Conservation (phyloP, 148 eudicot species). For the Vaccinium corymbosum region DNA sequence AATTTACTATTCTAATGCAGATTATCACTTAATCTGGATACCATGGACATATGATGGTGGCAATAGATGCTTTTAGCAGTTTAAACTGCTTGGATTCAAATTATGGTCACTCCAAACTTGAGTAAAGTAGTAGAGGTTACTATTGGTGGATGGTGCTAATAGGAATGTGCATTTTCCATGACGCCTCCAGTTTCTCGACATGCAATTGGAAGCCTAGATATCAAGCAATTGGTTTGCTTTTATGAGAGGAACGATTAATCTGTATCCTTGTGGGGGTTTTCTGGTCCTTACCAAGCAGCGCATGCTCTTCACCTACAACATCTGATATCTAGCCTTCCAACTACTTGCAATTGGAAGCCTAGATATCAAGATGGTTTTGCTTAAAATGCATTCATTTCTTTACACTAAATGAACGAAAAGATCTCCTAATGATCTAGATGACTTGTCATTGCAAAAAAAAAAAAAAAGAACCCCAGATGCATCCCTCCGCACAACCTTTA, state of each 20-base stretch:
- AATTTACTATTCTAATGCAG: not conserved
- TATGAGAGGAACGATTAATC: not conserved
- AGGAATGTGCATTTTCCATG: not conserved
- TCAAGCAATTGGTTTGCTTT: not conserved
- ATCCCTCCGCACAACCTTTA: not conserved
- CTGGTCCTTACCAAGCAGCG: not conserved
- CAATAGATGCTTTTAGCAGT: slow-evolving; percentile 6
- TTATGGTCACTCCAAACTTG: not conserved
- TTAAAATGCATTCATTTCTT: not conserved
- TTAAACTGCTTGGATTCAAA: not conserved
- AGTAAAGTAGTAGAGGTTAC: not conserved
- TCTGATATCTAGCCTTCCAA: not conserved
- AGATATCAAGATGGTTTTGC: no score
- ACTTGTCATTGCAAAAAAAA: not conserved
- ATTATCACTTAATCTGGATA: not conserved
- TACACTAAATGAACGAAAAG: not conserved
- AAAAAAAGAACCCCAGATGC: not conserved
- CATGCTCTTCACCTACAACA: not conserved
- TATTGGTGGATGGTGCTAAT: not conserved
- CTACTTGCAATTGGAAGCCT: not conserved
- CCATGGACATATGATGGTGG: not conserved
- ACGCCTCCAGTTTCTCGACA: not conserved
- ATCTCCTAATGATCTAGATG: not conserved
- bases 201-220: no score
- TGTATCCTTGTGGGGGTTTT: not conserved